Percentiles rank a stretch among this genome's conserved stretches.
Evolutionary conservation across 2,329 filamentous ascomycete species (phyloP).

Genomic region (Fusarium succisae): DNA sequence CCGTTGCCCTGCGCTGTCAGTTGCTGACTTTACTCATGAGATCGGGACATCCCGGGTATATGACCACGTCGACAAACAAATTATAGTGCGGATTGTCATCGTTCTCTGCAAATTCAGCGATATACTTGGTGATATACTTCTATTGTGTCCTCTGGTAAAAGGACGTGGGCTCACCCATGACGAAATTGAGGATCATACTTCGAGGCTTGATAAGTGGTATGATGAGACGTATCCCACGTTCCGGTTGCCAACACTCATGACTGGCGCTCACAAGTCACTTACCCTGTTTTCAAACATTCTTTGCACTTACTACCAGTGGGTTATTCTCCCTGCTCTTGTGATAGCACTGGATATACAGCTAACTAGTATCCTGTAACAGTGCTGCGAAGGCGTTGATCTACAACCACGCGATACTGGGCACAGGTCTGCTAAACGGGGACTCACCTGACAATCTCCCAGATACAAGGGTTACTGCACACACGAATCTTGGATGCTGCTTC

Average conservation of each 20-base stretch:
- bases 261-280: not conserved
- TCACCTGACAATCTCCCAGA: not conserved
- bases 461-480: not conserved
- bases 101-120: not conserved
- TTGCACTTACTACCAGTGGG: not conserved
- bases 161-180: not conserved
- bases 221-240: not conserved
- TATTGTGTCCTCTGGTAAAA: not conserved
- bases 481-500: not conserved
- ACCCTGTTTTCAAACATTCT: not conserved
- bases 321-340: not conserved
- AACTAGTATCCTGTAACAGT: not conserved
- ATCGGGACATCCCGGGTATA: not conserved
- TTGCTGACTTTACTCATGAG: not conserved
- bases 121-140: not conserved
- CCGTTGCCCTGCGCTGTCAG: not conserved
- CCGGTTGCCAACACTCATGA: not conserved
- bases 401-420: not conserved
- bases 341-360: rapidly evolving
- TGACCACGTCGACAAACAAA: not conserved
- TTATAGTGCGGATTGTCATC: not conserved
- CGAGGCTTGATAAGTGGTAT: not conserved
- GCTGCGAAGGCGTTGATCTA: not conserved
- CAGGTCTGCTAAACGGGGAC: not conserved
- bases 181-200: not conserved